Evolutionary conservation across 2,329 filamentous ascomycete species (phyloP).

Genomic region (Akanthomyces lecanii): DNA sequence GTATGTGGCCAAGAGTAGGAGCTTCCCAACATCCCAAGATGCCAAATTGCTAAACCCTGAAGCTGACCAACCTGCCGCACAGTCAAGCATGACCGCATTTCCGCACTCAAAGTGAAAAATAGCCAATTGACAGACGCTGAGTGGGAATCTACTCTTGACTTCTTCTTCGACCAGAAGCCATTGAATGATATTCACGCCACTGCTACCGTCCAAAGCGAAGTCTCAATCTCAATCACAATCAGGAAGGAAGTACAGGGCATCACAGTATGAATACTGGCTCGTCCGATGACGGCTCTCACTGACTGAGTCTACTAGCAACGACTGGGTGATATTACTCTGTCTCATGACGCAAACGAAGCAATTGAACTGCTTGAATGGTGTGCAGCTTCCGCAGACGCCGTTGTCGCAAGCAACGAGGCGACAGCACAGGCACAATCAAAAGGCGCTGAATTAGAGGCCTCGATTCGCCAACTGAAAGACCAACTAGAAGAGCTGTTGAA

Average conservation of each 20-base stretch:
- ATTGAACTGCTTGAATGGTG: conserved; percentile 70
- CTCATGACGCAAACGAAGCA: conserved; percentile 51
- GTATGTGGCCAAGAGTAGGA: conserved; percentile 56
- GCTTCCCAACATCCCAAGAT: conserved; percentile 16
- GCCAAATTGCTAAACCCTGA: conserved; percentile 11
- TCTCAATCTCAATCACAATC: conserved; percentile 56
- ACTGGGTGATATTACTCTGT: conserved; percentile 60
- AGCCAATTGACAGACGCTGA: conserved; percentile 56
- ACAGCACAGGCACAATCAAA: conserved; percentile 40
- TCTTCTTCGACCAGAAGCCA: conserved; percentile 50
- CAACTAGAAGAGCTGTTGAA: conserved; percentile 64
- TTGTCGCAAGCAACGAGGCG: conserved; percentile 41
- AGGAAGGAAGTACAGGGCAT: conserved; percentile 65
- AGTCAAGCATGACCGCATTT: conserved; percentile 56
- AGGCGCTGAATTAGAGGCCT: conserved; percentile 47
- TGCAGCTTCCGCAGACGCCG: conserved; percentile 49
- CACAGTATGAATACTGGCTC: conserved; percentile 45
- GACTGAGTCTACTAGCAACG: conserved; percentile 49
- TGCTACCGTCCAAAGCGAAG: conserved; percentile 52
- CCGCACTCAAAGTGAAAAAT: conserved; percentile 49
- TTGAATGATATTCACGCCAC: conserved; percentile 54
- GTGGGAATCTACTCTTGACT: conserved; percentile 60
- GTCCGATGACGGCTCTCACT: neutral
- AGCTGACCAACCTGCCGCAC: conserved; percentile 21
- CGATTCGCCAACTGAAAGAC: conserved; percentile 53